Evolutionary conservation across 257 asterid genomes (phyloP), one percentile per base, ranked within the genome.

Genomic region (Solanum chilense): DNA sequence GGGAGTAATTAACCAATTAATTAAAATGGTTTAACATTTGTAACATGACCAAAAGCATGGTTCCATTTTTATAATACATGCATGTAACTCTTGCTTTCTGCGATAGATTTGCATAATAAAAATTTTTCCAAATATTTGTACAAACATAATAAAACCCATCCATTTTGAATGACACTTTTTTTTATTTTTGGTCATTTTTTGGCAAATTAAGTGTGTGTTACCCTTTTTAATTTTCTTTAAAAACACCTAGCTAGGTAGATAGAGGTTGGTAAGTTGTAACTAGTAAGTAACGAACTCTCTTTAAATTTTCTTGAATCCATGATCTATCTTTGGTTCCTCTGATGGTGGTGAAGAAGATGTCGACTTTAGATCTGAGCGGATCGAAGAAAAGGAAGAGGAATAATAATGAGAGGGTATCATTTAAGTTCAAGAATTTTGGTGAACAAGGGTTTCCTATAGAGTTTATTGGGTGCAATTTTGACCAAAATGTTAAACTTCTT

Each of bases 401-500:
- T 3, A 18, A 39, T 37, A 49, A 45, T 45, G 99, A 94, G 42
- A 92, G 95, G 77, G 95, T 96, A 27, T 5, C 7, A 25, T 96
- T 91, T 90, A 97, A 94, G 27, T 96, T 97, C 93, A 94, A 94
- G 93, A 92, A 89, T 16, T 96, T 97, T 42, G 95, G 98, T 12
- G 96, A 92, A n/a, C 86, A 92, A 21, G 99, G 99, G 1, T 94
- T 90, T 87, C 98, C 99, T 4, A 89, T 87, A 6, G 97, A 92
- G 85, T 96, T 94, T 47, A 87, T 81, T 21, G 98, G 98, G 7
- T 93, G 95, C 33, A 73, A 73, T 3, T 95, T 97, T 68, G 91
- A 89, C 15, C 93, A 95, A 68, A 97, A 96, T 86, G 88, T 96
- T 15, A 90, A 91, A 68, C 94, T 94, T 52, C 96, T 97, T 27